Percentiles rank a stretch among this genome's conserved stretches.
phyloP scores from a whole-genome alignment of 768 basidiomycete species.

The Leccinum subgranulosum region DNA sequence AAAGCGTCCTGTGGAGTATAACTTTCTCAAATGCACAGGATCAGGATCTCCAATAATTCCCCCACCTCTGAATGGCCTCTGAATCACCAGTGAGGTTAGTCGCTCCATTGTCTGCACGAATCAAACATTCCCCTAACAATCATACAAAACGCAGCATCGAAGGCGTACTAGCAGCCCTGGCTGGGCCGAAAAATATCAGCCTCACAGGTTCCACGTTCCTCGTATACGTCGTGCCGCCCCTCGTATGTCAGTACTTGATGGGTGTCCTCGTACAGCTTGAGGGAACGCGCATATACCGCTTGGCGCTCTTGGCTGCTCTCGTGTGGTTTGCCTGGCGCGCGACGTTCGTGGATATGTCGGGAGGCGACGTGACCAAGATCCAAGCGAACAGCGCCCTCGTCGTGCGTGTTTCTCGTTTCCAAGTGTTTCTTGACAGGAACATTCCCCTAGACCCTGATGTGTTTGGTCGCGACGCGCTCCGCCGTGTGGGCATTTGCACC shows the following conservation, averaged over 20 bases:
- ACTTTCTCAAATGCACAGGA: background rate
- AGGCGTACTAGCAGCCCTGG: slow-evolving; percentile 1
- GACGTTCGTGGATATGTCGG: slow-evolving; percentile 21
- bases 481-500: slow-evolving; percentile 21
- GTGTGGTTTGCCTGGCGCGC: slow-evolving; percentile 45
- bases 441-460: slow-evolving; percentile 14
- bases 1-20: background rate
- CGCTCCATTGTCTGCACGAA: background rate
- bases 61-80: background rate
- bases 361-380: slow-evolving; percentile 10
- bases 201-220: slow-evolving; percentile 25
- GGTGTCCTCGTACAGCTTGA: slow-evolving; percentile 51
- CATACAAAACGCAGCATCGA: background rate
- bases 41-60: background rate
- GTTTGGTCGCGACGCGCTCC: slow-evolving; percentile 12
- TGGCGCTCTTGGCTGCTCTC: slow-evolving; percentile 47
- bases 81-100: slow-evolving; percentile 3
- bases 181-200: slow-evolving; percentile 1
- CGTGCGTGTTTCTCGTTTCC: slow-evolving; percentile 13
- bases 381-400: slow-evolving; percentile 16
- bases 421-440: background rate
- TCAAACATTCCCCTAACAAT: background rate
- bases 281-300: slow-evolving; percentile 40
- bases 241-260: slow-evolving; percentile 47
- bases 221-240: slow-evolving; percentile 39